phyloP scores from a whole-genome alignment of 352 stramenopile species.

The Phytophthora cryptogea region DNA sequence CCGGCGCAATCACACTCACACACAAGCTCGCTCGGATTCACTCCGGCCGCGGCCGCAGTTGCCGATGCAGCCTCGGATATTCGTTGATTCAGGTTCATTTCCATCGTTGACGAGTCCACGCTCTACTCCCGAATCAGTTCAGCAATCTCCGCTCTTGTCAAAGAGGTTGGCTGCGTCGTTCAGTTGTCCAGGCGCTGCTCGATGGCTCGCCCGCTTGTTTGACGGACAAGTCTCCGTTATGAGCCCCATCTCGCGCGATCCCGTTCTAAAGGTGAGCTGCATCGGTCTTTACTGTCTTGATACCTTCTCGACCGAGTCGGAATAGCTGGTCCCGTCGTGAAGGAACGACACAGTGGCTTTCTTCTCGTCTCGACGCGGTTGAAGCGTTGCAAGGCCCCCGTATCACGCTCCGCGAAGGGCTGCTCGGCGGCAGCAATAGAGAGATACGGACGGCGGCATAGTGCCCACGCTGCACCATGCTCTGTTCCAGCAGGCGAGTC shows the following conservation, averaged over 20 bases:
- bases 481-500: conserved; percentile 24
- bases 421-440: conserved; percentile 9
- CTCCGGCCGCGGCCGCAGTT: conserved; percentile 7
- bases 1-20: conserved; percentile 22
- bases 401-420: conserved; percentile 1
- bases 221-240: conserved; percentile 1
- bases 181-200: conserved; percentile 10
- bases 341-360: not conserved
- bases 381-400: conserved; percentile 14
- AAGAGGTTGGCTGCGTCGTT: conserved; percentile 14
- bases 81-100: conserved; percentile 20
- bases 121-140: conserved; percentile 17
- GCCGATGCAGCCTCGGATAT: conserved; percentile 6
- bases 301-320: conserved; percentile 2
- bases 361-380: conserved; percentile 18
- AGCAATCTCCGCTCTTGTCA: conserved; percentile 19
- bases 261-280: conserved; percentile 1
- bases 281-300: conserved; percentile 9
- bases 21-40: conserved; percentile 21
- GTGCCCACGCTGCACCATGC: conserved; percentile 13
- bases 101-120: conserved; percentile 6
- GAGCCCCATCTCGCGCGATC: not conserved
- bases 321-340: not conserved
- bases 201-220: not conserved
- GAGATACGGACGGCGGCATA: conserved; percentile 31